These are phyloP conservation scores for Trichoderma harzianum DNA, from an alignment of 2,329 filamentous ascomycete genomes.

Conservation along the genomic window DNA sequence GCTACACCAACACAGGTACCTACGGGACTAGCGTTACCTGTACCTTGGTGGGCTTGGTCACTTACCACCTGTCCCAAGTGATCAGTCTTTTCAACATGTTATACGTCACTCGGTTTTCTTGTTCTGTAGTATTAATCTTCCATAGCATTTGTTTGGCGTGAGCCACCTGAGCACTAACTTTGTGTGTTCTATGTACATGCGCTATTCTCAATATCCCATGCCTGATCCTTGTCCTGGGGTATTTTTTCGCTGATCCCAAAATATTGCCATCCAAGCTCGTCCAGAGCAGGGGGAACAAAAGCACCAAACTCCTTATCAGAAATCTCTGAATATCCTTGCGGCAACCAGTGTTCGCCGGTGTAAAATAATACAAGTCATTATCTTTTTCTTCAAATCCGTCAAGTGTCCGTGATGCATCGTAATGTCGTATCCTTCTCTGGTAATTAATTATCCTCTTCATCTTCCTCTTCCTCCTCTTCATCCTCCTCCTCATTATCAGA, in stretches of 20 bases:
- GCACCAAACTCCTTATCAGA: not conserved
- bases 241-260: not conserved
- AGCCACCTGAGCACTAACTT: not conserved
- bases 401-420: not conserved
- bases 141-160: slow-evolving; percentile 5
- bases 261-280: not conserved
- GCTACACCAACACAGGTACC: not conserved
- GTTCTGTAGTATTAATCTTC: not conserved
- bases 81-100: not conserved
- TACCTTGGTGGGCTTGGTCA: not conserved
- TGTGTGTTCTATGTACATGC: slow-evolving; percentile 5
- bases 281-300: not conserved
- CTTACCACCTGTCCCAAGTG: not conserved
- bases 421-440: not conserved
- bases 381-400: not conserved
- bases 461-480: slow-evolving; percentile 41
- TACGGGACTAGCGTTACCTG: not conserved
- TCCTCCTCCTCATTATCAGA: slow-evolving; percentile 56
- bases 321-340: not conserved
- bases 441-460: slow-evolving; percentile 29
- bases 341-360: not conserved
- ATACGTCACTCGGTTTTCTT: not conserved
- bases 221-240: not conserved
- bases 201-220: not conserved
- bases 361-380: not conserved